Evolutionary conservation across 345 rosid genomes (phyloP).

Genomic region (Pelargonium nanum): DNA sequence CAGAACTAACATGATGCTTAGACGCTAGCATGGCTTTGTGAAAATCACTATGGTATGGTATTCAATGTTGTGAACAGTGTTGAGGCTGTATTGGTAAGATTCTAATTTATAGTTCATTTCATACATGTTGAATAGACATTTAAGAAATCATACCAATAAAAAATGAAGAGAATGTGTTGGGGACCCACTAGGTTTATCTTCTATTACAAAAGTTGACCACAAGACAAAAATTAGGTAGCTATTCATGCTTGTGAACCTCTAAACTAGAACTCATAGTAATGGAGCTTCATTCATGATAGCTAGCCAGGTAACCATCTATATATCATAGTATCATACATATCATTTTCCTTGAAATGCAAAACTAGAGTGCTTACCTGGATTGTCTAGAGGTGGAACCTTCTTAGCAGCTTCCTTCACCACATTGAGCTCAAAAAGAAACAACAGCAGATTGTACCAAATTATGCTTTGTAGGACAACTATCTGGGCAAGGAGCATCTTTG

Average conservation of each 20-base stretch:
- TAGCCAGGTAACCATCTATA: too few relatives aligned
- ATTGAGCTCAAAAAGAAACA: slow-evolving; percentile 67
- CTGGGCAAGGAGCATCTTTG: slow-evolving; percentile 50
- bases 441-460: slow-evolving; percentile 65
- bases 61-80: not conserved
- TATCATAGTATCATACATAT: too few relatives aligned
- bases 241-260: not conserved
- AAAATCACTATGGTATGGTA: not conserved
- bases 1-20: not conserved
- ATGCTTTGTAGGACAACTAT: slow-evolving; percentile 72
- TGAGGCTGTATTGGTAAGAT: not conserved
- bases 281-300: too few relatives aligned
- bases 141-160: too few relatives aligned
- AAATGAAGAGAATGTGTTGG: not conserved
- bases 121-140: too few relatives aligned
- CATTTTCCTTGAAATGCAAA: not conserved
- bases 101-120: not conserved
- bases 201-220: not conserved
- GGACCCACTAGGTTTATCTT: not conserved
- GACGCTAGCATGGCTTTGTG: not conserved
- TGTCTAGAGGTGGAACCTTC: slow-evolving; percentile 27
- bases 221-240: not conserved
- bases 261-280: not conserved
- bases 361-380: slow-evolving; percentile 30
- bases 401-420: slow-evolving; percentile 34